These are phyloP conservation scores for Albophoma yamanashiensis DNA, from an alignment of 2,329 filamentous ascomycete genomes.

Conservation along the genomic window DNA sequence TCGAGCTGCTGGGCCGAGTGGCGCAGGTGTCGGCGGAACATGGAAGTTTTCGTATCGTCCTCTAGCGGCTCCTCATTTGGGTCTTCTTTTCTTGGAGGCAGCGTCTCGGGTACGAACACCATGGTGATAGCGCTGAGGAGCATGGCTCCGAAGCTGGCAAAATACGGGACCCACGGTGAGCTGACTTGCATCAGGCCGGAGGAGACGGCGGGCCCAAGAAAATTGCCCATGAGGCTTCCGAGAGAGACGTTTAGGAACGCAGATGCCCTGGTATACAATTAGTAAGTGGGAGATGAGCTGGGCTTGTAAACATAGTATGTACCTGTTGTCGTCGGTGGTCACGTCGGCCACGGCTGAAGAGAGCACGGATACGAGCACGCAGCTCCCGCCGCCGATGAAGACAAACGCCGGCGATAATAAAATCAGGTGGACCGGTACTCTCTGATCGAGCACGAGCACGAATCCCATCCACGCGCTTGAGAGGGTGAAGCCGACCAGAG, in stretches of 20 bases:
- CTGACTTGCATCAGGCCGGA: slow-evolving; percentile 4
- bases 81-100: not conserved
- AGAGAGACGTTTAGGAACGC: slow-evolving; percentile 3
- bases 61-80: not conserved
- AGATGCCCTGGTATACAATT: not conserved
- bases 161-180: slow-evolving; percentile 3
- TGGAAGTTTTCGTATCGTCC: not conserved
- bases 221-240: slow-evolving; percentile 1
- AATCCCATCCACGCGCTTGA: not conserved
- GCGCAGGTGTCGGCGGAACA: not conserved
- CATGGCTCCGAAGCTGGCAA: slow-evolving; percentile 2
- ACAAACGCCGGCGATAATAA: slow-evolving; percentile 6
- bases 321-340: slow-evolving; percentile 1
- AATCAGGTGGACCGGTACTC: not conserved
- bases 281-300: not conserved
- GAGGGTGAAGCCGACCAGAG: slow-evolving; percentile 1
- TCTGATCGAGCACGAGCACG: slow-evolving; percentile 2
- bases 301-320: not conserved
- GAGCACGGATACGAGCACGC: slow-evolving; percentile 8
- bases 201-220: slow-evolving; percentile 3
- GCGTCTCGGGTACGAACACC: slow-evolving; percentile 5
- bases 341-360: slow-evolving; percentile 11
- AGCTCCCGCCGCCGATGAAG: slow-evolving; percentile 9
- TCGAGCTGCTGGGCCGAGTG: not conserved
- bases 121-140: not conserved